Base-by-base conservation (phyloP, 176 grass and related monocot genomes). In the Alopecurus myosuroides region DNA sequence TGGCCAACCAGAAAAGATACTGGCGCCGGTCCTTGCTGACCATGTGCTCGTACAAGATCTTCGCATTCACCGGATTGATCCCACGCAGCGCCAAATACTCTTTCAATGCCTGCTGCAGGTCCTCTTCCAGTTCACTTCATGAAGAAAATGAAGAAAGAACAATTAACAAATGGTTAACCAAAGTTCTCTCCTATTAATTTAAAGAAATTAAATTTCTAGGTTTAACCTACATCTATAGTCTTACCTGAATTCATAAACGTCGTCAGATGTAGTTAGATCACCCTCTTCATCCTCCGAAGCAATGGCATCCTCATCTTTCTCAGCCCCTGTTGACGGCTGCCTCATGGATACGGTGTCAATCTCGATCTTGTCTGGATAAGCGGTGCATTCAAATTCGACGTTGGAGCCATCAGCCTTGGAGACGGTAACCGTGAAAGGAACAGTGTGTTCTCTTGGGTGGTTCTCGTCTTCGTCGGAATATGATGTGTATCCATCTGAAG, bases 221-320 rank as follows among this genome's bases (percentile, higher is more conserved):
- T 33, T 11, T 34, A 39, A 68, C n/a, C 1, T 50, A 35, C 30
- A 53, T 53, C 51, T 12, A 12, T 13, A 53, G 29, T 53, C 62
- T 79, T 87, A 93, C 95, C 83, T 90, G 88, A 98, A 98, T 78
- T 98, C 96, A 89, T 88, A 89, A 20, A 89, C 96, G 77, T 95
- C 93, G 2, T 98, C 91, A 3, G 95, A 95, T 36, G 85, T 33
- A 63, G 94, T 84, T 17, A 89, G 6, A 9, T 88, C 94, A 4
- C 65, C 42, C 20, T 89, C 90, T 0, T 80, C 85, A 11, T 70
- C 37, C 70, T 4, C 55, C 10, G 23, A 26, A 2, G 20, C 7
- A 22, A 8, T 6, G 5, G 3, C 64, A 37, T 5, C 1, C 28
- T 62, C 26, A 0, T 11, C 58, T 17, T 62, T 12, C 58, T 17